Conservation (phyloP, 306 rosid genomes). For the Gleditsia sinensis region DNA sequence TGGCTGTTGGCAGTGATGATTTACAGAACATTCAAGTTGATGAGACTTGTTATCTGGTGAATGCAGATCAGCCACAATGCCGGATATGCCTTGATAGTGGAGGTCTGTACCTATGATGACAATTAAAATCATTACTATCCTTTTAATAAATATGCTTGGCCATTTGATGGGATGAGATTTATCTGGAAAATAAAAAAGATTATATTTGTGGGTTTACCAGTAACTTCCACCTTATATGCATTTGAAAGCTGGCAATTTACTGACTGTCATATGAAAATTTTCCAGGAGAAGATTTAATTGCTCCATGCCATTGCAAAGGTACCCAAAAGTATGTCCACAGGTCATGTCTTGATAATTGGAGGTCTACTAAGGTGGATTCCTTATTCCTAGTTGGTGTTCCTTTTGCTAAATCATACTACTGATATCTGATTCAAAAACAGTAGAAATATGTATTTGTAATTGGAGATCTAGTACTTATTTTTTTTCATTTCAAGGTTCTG, state of each 20-base stretch:
- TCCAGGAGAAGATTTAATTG: constrained; percentile 91
- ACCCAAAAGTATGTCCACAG: constrained; percentile 94
- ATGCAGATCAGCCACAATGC: constrained; percentile 79
- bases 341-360: constrained; percentile 97
- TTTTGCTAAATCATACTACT: constrained; percentile 19
- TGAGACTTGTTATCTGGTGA: constrained; percentile 65
- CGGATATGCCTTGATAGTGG: constrained; percentile 94
- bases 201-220: neutral
- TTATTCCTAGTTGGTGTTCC: neutral
- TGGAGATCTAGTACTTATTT: constrained; percentile 4
- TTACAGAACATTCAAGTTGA: constrained; percentile 49
- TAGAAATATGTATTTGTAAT: constrained; percentile 12
- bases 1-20: constrained; percentile 41
- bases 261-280: constrained; percentile 15
- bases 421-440: constrained; percentile 11
- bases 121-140: neutral
- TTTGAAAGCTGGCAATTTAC: neutral
- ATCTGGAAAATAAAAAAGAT: neutral
- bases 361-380: constrained; percentile 83
- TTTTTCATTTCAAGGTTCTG: constrained; percentile 10
- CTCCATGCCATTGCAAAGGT: constrained; percentile 99
- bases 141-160: constrained; percentile 21
- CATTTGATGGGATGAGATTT: constrained; percentile 3
- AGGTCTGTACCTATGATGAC: constrained; percentile 52
- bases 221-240: neutral